Conservation (phyloP, 2,329 filamentous ascomycete species). For the Calonectria hongkongensis region DNA sequence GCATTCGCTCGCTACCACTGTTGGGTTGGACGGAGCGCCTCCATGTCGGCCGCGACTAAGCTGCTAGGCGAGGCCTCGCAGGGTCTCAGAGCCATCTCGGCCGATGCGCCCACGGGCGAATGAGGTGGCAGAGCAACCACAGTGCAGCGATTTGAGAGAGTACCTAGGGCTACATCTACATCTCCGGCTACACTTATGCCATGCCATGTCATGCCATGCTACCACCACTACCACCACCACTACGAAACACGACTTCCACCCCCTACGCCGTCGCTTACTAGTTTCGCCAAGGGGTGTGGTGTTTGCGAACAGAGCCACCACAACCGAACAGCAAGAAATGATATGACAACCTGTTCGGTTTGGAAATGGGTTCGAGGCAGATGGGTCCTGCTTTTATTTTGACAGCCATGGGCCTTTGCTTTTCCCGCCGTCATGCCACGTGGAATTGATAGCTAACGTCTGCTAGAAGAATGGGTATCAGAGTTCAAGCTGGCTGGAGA, state of each 20-base stretch:
- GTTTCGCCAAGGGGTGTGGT: slow-evolving; percentile 41
- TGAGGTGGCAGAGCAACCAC: slow-evolving; percentile 46
- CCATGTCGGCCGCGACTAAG: slow-evolving; percentile 24
- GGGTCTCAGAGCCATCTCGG: slow-evolving; percentile 43
- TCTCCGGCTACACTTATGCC: slow-evolving; percentile 26
- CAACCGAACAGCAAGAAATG: slow-evolving; percentile 22
- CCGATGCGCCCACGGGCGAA: slow-evolving; percentile 50
- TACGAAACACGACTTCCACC: slow-evolving; percentile 15
- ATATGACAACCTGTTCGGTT: background rate
- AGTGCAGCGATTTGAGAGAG: slow-evolving; percentile 51
- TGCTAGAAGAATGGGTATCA: slow-evolving; percentile 33
- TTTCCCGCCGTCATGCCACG: slow-evolving; percentile 51
- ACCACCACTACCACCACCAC: slow-evolving; percentile 33
- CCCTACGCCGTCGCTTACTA: slow-evolving; percentile 51
- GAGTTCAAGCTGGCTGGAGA: slow-evolving; percentile 41
- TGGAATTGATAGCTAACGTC: slow-evolving; percentile 48
- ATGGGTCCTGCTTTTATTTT: slow-evolving; percentile 35
- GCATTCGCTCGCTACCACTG: slow-evolving; percentile 17
- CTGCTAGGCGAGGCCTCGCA: slow-evolving; percentile 28
- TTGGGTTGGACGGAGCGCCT: slow-evolving; percentile 7
- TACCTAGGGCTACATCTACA: slow-evolving; percentile 51
- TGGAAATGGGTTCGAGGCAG: slow-evolving; percentile 3
- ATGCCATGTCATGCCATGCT: slow-evolving; percentile 22
- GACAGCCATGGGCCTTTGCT: slow-evolving; percentile 41
- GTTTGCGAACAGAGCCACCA: slow-evolving; percentile 30